A percentile compares a stretch with the other conserved stretches of the same genome.
Evolutionary conservation across 169 alveolate species (phyloP).

Genomic region (Eimeria praecox): DNA sequence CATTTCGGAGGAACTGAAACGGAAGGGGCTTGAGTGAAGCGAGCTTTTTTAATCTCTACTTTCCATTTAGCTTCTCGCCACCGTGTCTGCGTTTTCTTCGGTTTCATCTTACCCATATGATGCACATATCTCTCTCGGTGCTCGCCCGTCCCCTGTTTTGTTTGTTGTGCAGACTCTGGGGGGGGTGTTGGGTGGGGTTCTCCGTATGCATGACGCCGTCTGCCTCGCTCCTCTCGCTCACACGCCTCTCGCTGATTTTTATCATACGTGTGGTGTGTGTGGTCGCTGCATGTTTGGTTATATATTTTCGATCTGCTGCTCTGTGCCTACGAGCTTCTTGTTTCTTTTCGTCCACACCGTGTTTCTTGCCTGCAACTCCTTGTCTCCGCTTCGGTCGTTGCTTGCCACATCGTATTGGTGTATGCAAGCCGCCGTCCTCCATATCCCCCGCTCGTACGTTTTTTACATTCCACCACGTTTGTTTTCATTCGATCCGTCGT

Average conservation of each 20-base stretch:
- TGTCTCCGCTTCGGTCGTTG: background rate
- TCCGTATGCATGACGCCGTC: background rate
- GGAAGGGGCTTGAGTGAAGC: slow-evolving; percentile 54
- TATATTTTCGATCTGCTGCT: background rate
- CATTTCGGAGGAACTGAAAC: slow-evolving; percentile 57
- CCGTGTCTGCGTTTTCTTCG: background rate
- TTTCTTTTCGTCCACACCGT: background rate
- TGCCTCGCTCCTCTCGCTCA: background rate
- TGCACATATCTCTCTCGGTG: background rate
- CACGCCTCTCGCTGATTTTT: background rate
- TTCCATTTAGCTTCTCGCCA: background rate
- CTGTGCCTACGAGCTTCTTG: background rate
- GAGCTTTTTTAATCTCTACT: background rate
- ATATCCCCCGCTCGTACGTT: background rate
- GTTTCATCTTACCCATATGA: background rate
- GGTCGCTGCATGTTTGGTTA: background rate
- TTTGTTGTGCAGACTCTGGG: background rate
- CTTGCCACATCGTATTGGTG: background rate
- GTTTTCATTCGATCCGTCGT: too few species aligned
- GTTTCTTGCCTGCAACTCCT: background rate
- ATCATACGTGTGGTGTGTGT: background rate
- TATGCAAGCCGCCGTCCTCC: background rate
- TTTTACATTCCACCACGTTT: background rate
- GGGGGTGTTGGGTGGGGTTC: background rate
- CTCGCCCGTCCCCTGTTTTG: background rate